These are phyloP conservation scores for Prunus padus DNA, from an alignment of 306 rosid genomes.

Conservation along the genomic window DNA sequence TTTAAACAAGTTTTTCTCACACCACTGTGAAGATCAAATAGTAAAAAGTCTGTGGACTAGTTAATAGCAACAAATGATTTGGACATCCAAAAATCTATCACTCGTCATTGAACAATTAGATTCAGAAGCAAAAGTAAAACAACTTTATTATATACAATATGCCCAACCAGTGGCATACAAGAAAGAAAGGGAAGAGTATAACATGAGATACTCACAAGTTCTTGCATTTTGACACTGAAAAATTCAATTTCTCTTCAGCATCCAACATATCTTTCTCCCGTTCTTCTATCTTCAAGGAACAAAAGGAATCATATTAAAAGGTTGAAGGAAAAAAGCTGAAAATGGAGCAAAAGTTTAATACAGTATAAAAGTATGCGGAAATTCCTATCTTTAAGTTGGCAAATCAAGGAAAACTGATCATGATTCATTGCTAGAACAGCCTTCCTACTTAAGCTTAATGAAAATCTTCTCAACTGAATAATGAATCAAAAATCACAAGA, in stretches of 20 bases:
- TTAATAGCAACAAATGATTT: too few relatives aligned
- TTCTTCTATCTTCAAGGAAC: slow-evolving; percentile 72
- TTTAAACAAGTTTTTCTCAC: too few relatives aligned
- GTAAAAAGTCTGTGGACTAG: too few relatives aligned
- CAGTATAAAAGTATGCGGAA: slow-evolving; percentile 13
- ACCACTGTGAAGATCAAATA: too few relatives aligned
- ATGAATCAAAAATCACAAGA: neutral
- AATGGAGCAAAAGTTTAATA: neutral
- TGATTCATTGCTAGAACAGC: neutral
- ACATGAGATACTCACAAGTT: slow-evolving; percentile 65
- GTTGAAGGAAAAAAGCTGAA: slow-evolving; percentile 2
- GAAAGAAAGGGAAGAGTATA: slow-evolving; percentile 22
- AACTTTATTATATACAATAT: neutral
- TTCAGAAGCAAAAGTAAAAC: slow-evolving; percentile 13
- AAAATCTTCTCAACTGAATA: neutral
- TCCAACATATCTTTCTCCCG: slow-evolving; percentile 84
- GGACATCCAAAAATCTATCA: too few relatives aligned
- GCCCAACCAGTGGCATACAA: slow-evolving; percentile 20
- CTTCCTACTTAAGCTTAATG: neutral
- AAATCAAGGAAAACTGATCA: neutral
- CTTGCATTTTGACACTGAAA: slow-evolving; percentile 89
- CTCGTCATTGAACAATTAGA: too few relatives aligned
- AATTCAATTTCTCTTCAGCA: slow-evolving; percentile 73
- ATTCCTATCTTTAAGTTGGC: slow-evolving; percentile 21
- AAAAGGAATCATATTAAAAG: slow-evolving; percentile 16